These are phyloP conservation scores for Paxillus rubicundulus DNA, from an alignment of 768 basidiomycete species.

Conservation along the genomic window DNA sequence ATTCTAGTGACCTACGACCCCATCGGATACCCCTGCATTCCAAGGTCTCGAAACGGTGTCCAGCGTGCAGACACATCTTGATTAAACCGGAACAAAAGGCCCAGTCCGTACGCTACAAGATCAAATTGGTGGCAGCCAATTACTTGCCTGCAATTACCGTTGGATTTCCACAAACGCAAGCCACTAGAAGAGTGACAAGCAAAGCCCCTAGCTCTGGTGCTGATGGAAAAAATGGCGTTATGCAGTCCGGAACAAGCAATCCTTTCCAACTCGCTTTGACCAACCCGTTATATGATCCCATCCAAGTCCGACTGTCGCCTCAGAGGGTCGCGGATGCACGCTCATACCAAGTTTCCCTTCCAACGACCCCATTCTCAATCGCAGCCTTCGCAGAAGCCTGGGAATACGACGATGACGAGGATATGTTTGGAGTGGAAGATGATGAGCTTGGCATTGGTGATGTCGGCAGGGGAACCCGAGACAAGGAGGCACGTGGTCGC, in stretches of 20 bases:
- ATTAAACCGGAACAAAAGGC: conserved; percentile 99
- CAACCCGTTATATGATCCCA: conserved; percentile 95
- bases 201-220: conserved; percentile 36
- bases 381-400: conserved; percentile 94
- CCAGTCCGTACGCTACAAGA: conserved; percentile 91
- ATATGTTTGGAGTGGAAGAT: conserved; percentile 61
- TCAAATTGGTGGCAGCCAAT: conserved; percentile 93
- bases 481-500: conserved; percentile 45
- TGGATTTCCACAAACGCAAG: conserved; percentile 56
- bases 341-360: conserved; percentile 74
- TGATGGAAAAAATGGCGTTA: conserved; percentile 39
- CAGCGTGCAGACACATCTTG: conserved; percentile 90
- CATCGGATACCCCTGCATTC: conserved; percentile 89
- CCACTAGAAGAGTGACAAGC: conserved; percentile 34
- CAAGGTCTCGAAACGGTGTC: conserved; percentile 94
- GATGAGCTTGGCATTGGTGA: conserved; percentile 36
- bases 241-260: conserved; percentile 78
- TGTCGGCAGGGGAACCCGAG: conserved; percentile 40
- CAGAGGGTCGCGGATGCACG: conserved; percentile 51
- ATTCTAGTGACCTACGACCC: conserved; percentile 73
- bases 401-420: conserved; percentile 96
- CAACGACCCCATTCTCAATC: conserved; percentile 74
- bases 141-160: conserved; percentile 88
- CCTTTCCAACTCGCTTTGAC: conserved; percentile 87
- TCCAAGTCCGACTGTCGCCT: conserved; percentile 83